phyloP scores from a whole-genome alignment of 2,329 filamentous ascomycete genomes.

The Fusarium anthophilum region DNA sequence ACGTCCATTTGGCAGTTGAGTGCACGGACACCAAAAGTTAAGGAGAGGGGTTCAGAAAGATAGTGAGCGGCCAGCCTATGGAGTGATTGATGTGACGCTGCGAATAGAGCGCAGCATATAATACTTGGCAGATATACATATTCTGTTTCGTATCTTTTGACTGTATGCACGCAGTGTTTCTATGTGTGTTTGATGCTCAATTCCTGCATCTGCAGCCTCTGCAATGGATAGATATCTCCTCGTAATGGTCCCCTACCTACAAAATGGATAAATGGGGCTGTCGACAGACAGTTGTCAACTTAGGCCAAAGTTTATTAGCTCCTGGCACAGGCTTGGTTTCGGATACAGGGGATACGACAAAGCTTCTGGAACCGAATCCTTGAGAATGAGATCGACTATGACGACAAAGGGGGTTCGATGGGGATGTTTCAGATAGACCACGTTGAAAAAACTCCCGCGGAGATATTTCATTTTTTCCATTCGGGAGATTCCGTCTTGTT shows the following conservation, averaged over 20 bases:
- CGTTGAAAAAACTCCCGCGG: neutral
- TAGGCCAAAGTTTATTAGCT: constrained; percentile 16
- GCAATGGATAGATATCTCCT: neutral
- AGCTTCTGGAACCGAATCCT: constrained; percentile 18
- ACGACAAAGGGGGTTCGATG: constrained; percentile 20
- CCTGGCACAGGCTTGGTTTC: constrained; percentile 1
- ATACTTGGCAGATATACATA: neutral
- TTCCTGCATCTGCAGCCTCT: neutral
- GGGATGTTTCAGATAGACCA: constrained; percentile 18
- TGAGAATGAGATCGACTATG: constrained; percentile 25
- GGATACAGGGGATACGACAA: constrained; percentile 15
- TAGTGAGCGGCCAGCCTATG: neutral
- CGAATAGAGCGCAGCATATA: neutral
- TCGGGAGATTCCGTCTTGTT: neutral
- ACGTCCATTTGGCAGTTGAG: constrained; percentile 17
- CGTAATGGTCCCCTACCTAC: neutral
- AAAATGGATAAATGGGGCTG: neutral
- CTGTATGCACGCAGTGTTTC: neutral
- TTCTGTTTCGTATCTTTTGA: neutral
- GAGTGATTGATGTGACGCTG: neutral
- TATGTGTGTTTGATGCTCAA: neutral
- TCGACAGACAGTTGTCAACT: neutral
- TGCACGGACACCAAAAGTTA: constrained; percentile 24
- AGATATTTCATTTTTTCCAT: neutral
- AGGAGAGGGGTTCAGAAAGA: constrained; percentile 12